Percentiles rank a stretch among this genome's conserved stretches.
Evolutionary conservation across 1,139 yeast species (phyloP).

Genomic region (Candida sp.): DNA sequence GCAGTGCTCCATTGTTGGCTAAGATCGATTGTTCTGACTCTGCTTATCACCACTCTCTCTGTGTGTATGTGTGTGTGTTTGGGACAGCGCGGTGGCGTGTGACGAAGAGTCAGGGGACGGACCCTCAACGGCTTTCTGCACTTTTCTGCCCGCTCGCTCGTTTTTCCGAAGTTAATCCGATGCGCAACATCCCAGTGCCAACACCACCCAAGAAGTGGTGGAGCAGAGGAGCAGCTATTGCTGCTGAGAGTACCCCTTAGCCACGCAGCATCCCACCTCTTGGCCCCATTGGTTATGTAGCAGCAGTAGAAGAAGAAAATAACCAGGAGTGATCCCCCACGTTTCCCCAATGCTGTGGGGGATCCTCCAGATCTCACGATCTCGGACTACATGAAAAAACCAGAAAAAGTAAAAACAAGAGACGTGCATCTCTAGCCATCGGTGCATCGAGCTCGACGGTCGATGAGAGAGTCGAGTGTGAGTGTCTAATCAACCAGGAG

Average conservation of each 20-base stretch:
- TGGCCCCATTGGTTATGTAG: not conserved
- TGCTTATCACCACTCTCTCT: no score
- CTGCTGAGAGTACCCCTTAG: no score
- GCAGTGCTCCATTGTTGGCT: not conserved
- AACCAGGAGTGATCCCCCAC: conserved; percentile 2
- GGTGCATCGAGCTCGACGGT: not conserved
- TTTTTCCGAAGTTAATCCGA: conserved; percentile 1
- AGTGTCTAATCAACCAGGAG: no score
- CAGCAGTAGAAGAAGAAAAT: not conserved
- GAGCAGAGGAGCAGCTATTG: no score
- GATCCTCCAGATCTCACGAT: conserved; percentile 1
- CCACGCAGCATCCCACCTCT: no score
- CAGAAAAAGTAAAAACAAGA: not conserved
- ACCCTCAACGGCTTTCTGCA: not conserved
- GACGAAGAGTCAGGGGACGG: no score
- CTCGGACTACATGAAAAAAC: not conserved
- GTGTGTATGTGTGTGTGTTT: not conserved
- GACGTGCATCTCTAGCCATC: not conserved
- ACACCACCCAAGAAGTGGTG: no score
- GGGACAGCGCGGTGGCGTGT: no score
- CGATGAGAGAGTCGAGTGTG: not conserved
- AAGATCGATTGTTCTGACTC: no score
- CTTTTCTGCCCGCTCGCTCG: not conserved
- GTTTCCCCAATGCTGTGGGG: conserved; percentile 3
- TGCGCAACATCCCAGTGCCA: not conserved